A percentile compares a stretch with the other conserved stretches of the same genome.
Conservation (phyloP, 1,284 basidiomycete genomes). For the Leccinum pallidistipes region DNA sequence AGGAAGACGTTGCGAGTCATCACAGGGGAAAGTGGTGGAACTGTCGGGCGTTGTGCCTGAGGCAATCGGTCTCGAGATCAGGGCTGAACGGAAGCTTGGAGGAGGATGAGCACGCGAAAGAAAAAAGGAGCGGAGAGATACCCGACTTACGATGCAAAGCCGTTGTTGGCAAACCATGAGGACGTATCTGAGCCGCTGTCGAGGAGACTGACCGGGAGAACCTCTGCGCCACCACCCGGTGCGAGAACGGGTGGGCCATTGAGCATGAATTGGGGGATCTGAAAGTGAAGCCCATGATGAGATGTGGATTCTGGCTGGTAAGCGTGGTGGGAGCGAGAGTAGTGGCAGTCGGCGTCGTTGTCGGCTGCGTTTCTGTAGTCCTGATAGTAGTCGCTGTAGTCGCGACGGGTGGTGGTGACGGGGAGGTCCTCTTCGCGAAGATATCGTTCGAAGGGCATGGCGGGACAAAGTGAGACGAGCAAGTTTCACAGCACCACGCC, state of each 20-base stretch:
- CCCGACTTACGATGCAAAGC: constrained; percentile 36
- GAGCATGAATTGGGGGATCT: constrained; percentile 65
- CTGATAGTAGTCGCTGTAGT: constrained; percentile 18
- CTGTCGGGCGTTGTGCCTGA: constrained; percentile 2
- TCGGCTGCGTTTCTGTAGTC: constrained; percentile 10
- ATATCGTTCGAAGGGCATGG: constrained; percentile 44
- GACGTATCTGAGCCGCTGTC: constrained; percentile 34
- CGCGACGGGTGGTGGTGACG: not conserved
- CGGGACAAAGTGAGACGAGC: not conserved
- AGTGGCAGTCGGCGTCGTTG: constrained; percentile 16
- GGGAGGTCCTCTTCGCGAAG: constrained; percentile 25
- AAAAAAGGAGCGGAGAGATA: not conserved
- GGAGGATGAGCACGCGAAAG: constrained; percentile 17
- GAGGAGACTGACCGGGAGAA: constrained; percentile 51
- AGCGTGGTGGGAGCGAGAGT: not conserved
- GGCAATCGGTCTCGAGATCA: constrained; percentile 16
- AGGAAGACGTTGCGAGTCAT: not conserved
- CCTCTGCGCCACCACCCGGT: constrained; percentile 71
- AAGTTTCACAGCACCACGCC: not conserved
- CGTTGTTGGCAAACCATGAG: constrained; percentile 52
- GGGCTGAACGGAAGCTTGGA: constrained; percentile 26
- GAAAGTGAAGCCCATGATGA: constrained; percentile 48
- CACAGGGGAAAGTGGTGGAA: not conserved
- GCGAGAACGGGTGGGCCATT: constrained; percentile 56
- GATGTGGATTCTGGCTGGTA: constrained; percentile 4